Evolutionary conservation across 2,329 filamentous ascomycete genomes (phyloP).

Genomic region (Plenodomus lindquistii): DNA sequence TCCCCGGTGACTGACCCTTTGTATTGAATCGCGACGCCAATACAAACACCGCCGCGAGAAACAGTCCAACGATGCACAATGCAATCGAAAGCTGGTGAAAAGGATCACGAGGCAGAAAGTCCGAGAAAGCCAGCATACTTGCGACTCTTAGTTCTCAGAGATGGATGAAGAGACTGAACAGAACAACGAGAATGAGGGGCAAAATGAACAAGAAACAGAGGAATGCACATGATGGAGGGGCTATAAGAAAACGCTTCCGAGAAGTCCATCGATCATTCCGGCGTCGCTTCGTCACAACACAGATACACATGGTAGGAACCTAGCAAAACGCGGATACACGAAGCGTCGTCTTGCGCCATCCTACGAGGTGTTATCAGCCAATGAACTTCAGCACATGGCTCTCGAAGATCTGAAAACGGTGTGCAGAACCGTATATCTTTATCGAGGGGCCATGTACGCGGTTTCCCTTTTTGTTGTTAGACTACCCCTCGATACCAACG

Average conservation of each 20-base stretch:
- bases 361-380: constrained; percentile 28
- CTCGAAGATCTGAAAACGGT: constrained; percentile 23
- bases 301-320: constrained; percentile 30
- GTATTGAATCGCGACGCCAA: constrained; percentile 32
- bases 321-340: constrained; percentile 15
- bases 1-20: constrained; percentile 26
- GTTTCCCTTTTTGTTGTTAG: constrained; percentile 9
- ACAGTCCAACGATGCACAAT: constrained; percentile 34
- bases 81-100: constrained; percentile 36
- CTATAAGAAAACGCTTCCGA: constrained; percentile 36
- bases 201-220: constrained; percentile 15
- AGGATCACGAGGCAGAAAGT: constrained; percentile 37
- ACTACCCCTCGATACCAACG: constrained; percentile 17
- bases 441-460: constrained; percentile 17
- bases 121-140: constrained; percentile 35
- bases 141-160: constrained; percentile 13
- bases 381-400: constrained; percentile 41
- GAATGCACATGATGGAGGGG: constrained; percentile 15
- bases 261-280: constrained; percentile 27
- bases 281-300: constrained; percentile 39
- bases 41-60: constrained; percentile 36
- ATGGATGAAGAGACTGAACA: constrained; percentile 11
- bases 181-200: constrained; percentile 8
- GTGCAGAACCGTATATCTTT: constrained; percentile 8
- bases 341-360: constrained; percentile 14